Evolutionary conservation across 208 protist species (phyloP), one percentile per base, ranked within the genome.

Genomic region (Leishmania amazonensis): DNA sequence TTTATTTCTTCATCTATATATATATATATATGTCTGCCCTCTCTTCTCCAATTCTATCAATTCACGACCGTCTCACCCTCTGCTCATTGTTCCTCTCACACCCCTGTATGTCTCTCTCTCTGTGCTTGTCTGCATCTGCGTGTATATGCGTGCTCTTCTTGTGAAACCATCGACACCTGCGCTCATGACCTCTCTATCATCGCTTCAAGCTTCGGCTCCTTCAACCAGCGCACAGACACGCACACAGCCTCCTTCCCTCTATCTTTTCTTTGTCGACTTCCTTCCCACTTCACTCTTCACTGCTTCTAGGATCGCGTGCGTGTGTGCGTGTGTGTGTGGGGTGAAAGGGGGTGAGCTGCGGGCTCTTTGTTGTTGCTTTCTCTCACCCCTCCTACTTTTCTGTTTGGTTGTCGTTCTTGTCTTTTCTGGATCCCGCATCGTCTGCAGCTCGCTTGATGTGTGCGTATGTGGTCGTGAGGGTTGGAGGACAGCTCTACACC

Each of bases 381-480:
- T 70, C 38, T 65, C 24, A 38, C 79, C 74, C 54, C 53, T n/a
- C 31, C 31, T 49, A 35, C 45, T 21, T 17, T 42, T 64, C n/a
- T 79, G 24, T n/a, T 1, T 24, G 38, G 11, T 4, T 72, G 11
- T 40, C 67, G 5, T 7, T 74, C 31, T 74, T 74, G 2, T 3
- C 67, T 84, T 77, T 70, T 54, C 47, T 68, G 65, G 57, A 53
- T 13, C 73, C 24, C 28, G 49, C 53, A 58, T 42, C 75, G 1
- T 85, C 57, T 81, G 74, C 42, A 38, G 51, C 15, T 77, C 73
- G 79, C 80, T 57, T 70, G 40, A 19, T 67, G 15, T 62, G 45
- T 83, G 35, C 42, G 62, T 35, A n/a, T 3, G 24, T 51, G 42
- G 21, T 24, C 45, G 4, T 54, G 9, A 24, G 15, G 19, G n/a